A percentile compares a stretch with the other conserved stretches of the same genome.
phyloP scores from a whole-genome alignment of 2,329 filamentous ascomycete genomes.

The Diaporthe velutina region DNA sequence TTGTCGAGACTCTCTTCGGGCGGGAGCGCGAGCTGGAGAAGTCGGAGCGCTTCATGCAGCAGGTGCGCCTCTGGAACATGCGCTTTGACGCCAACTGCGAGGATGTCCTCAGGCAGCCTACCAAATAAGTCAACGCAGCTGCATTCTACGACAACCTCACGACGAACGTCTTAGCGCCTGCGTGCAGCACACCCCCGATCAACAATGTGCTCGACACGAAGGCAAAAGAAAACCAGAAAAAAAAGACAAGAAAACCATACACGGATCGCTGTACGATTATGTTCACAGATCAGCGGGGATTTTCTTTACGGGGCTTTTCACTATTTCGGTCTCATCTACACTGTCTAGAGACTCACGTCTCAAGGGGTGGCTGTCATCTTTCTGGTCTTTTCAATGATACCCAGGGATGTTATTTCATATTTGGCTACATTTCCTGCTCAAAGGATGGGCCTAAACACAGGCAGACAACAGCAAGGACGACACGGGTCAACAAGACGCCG shows the following conservation, averaged over 20 bases:
- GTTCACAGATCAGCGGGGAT: slow-evolving; percentile 31
- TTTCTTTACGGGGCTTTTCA: slow-evolving; percentile 34
- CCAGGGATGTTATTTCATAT: slow-evolving; percentile 36
- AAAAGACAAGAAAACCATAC: slow-evolving; percentile 29
- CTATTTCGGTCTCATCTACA: slow-evolving; percentile 35
- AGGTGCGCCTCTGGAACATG: slow-evolving; percentile 88
- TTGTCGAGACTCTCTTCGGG: slow-evolving; percentile 95
- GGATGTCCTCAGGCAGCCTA: slow-evolving; percentile 79
- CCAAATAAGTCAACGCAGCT: slow-evolving; percentile 56
- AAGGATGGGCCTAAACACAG: slow-evolving; percentile 1
- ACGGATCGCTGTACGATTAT: slow-evolving; percentile 36
- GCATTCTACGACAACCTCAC: not conserved
- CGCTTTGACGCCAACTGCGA: slow-evolving; percentile 97
- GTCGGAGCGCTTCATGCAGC: slow-evolving; percentile 94
- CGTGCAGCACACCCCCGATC: slow-evolving; percentile 3
- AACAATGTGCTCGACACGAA: not conserved
- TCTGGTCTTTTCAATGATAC: slow-evolving; percentile 40
- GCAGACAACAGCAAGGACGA: slow-evolving; percentile 9
- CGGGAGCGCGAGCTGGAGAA: slow-evolving; percentile 89
- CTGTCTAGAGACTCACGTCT: slow-evolving; percentile 39
- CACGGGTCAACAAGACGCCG: slow-evolving; percentile 3
- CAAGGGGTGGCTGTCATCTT: slow-evolving; percentile 38
- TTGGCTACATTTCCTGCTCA: not conserved
- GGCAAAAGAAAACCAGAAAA: not conserved
- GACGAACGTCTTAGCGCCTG: not conserved